Evolutionary conservation across 805 yeast species (phyloP), one percentile per base, ranked within the genome.

Genomic region (Saturnispora quitensis): DNA sequence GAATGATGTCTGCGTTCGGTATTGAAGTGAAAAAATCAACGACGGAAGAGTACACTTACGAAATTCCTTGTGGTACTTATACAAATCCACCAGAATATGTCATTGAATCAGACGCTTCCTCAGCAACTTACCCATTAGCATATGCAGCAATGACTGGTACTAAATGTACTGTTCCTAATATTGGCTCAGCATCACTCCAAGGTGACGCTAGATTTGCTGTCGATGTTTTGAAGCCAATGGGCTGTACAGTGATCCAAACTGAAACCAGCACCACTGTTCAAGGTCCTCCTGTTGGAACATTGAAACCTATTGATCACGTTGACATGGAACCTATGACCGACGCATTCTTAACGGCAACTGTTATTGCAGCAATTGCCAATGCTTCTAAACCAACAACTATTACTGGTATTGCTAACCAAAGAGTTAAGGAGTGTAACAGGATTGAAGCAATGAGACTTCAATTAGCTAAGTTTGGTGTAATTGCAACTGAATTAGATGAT

Each of bases 301-400:
- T 93, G 57, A 77, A 74, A 61, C 87, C 95, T 6, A 72, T 93
- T 56, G 73, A 81, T 12, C 77, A 73, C 55, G 84, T 93, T 52
- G 97, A 93, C 65, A 93, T 93, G 99, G 99, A 93, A 70, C 98
- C 99, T 50, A 93, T 93, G 99, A 93, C 99, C 0, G 99, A 93
- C 69, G 99, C 99, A 0, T 93, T 93, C 66, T 73, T 93, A 62
- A 93, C 99, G 15, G 99, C 99, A 0, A 80, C 95, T 50, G 97
- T 93, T 12, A 95, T 89, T 18, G 99, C 98, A 34, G 97, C 99
- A n/a, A 55, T 66, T 54, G 96, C 97, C 4, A 73, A 74, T 52
- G 72, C 72, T 55, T 73, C 76, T 12, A 71, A 70, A 47, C 71
- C 81, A 9, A 91, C 97, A 13, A 77, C 85, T 5, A 93, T 93